phyloP scores from a whole-genome alignment of 345 rosid species.

The Bruguiera gymnorhiza region DNA sequence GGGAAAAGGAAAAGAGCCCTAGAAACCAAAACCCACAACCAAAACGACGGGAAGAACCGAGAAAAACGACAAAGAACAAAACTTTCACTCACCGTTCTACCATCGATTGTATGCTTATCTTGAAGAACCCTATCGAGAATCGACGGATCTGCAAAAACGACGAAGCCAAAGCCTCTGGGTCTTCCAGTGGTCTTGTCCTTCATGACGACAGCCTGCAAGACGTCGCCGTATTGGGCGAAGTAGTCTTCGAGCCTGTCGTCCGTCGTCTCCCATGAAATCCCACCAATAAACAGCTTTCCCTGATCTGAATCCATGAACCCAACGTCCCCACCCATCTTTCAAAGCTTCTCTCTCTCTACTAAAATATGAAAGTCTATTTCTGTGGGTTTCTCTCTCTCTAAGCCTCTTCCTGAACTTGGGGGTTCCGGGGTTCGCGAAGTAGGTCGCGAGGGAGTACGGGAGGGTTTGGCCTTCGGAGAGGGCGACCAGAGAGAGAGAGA shows the following conservation, averaged over 20 bases:
- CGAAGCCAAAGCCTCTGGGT: constrained; percentile 86
- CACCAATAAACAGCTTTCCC: constrained; percentile 87
- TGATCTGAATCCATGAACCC: constrained; percentile 72
- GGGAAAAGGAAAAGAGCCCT: background rate
- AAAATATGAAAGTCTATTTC: too few species aligned
- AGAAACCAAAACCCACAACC: background rate
- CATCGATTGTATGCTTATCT: constrained; percentile 72
- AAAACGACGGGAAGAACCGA: background rate
- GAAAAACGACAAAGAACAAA: background rate
- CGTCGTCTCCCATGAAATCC: constrained; percentile 89
- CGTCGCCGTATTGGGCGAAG: constrained; percentile 67
- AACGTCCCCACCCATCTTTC: too few species aligned
- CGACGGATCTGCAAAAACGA: constrained; percentile 69
- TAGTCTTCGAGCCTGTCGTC: constrained; percentile 69
- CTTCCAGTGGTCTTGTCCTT: constrained; percentile 67
- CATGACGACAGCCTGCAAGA: constrained; percentile 70
- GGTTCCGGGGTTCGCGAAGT: too few species aligned
- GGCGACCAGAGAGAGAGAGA: too few species aligned
- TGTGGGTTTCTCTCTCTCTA: background rate
- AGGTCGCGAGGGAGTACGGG: background rate
- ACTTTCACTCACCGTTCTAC: constrained; percentile 58
- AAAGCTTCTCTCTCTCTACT: too few species aligned
- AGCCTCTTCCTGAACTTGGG: background rate
- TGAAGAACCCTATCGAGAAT: constrained; percentile 65
- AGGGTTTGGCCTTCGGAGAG: background rate